Base-by-base conservation (phyloP, 345 rosid genomes). In the Eucalyptus rudis region DNA sequence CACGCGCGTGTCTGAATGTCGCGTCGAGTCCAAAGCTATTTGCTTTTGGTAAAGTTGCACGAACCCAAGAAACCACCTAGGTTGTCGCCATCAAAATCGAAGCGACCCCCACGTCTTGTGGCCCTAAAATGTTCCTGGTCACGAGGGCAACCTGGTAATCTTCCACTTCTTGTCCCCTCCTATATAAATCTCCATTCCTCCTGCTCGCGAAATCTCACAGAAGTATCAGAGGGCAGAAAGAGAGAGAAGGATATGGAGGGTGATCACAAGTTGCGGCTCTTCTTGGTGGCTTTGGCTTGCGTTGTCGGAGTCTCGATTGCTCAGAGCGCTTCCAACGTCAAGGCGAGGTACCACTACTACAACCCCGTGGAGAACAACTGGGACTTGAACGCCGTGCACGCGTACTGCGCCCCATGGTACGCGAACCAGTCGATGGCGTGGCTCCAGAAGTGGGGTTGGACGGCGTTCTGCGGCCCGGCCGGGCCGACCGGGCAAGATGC, bases 381-480 rank as follows among this genome's bases (percentile, higher is more conserved):
- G 97, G 92, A 93, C 87, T 91, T 94, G 71, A 88, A 36, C 81
- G 89, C 89, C 20, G 95, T 88, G 50, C 93, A 95, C 66, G 95
- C 93, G 12, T 94, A 89, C 85, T 94, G 97, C 89, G 56, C 96
- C 3, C 93, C 95, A 0, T 95, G 95, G 95, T 95, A 96, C 83
- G 96, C 94, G 29, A 79, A 47, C 88, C 90, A 94, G 92, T 92
- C 96, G 12, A 91, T 88, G 27, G 92, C 87, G 6, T 95, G 97
- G 97, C 93, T 96, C 89, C 91, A 88, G 49, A 90, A 91, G 36
- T 93, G 93, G 1, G 94, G 94, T 15, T 96, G 96, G 96, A 94
- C 96, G 1, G 95, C 93, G 71, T 95, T 93, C 47, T 94, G 96
- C 27, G 95, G 95, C 22, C 92, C 96, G 5, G 92, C 54, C 7